A percentile compares a stretch with the other conserved stretches of the same genome.
These are phyloP conservation scores for Solanum chaucha DNA, from an alignment of 257 asterid species.

Conservation along the genomic window DNA sequence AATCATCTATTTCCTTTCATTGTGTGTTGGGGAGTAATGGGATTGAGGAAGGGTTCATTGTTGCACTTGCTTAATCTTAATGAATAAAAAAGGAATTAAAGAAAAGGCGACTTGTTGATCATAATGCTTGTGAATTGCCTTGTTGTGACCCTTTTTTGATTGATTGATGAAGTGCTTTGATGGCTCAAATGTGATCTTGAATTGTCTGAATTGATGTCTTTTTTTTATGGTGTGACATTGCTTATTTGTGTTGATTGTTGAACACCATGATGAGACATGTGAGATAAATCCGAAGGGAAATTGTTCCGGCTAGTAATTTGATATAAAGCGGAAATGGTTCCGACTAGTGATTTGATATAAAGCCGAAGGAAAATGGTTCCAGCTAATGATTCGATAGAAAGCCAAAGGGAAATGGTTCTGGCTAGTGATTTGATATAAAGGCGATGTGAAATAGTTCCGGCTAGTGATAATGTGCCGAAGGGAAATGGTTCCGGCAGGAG, in stretches of 20 bases:
- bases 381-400: neutral
- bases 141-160: neutral
- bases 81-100: neutral
- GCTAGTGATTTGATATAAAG: neutral
- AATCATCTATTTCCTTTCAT: neutral
- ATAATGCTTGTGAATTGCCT: neutral
- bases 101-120: neutral
- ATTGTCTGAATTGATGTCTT: neutral
- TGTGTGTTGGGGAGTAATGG: neutral
- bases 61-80: neutral
- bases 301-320: neutral
- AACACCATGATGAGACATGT: neutral
- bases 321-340: neutral
- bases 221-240: neutral
- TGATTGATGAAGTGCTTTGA: neutral
- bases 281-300: neutral
- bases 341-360: neutral
- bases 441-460: fast-evolving
- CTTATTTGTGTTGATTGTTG: too few species aligned
- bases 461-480: neutral
- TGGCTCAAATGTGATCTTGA: neutral
- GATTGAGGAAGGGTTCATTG: neutral
- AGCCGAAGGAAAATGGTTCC: neutral
- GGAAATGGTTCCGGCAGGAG: neutral
- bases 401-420: neutral